A percentile compares a stretch with the other conserved stretches of the same genome.
Conservation (phyloP, 164 flowering plant genomes). For the Amborella trichopoda region DNA sequence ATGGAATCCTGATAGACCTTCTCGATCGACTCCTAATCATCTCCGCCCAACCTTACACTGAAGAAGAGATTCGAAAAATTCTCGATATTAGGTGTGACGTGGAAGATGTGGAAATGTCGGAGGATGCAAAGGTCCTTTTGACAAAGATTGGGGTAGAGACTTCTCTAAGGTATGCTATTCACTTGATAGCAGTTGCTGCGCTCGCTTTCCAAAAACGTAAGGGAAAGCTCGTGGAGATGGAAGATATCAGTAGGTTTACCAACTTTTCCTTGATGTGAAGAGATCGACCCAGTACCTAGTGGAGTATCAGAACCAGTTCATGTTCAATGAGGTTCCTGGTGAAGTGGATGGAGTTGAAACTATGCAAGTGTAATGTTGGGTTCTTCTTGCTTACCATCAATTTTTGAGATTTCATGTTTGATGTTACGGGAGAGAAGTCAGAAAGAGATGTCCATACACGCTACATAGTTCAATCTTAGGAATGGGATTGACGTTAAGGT, state of each 20-base stretch:
- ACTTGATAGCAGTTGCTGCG: conserved; percentile 72
- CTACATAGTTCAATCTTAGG: too few species aligned
- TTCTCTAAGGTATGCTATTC: conserved; percentile 67
- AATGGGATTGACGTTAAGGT: too few species aligned
- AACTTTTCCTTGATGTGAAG: conserved; percentile 73
- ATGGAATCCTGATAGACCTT: conserved; percentile 86
- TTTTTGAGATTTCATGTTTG: too few species aligned
- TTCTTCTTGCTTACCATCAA: too few species aligned
- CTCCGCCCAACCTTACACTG: conserved; percentile 75
- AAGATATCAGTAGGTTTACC: conserved; percentile 72
- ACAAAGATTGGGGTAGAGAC: conserved; percentile 31
- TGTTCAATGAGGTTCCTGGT: conserved; percentile 44
- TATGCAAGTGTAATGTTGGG: too few species aligned
- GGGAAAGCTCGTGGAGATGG: conserved; percentile 74
- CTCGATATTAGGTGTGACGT: conserved; percentile 84
- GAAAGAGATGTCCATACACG: too few species aligned
- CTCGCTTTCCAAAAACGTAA: conserved; percentile 84
- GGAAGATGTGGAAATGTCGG: conserved; percentile 90
- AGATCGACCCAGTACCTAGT: conserved; percentile 83
- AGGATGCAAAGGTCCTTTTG: conserved; percentile 58
- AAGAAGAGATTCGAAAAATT: conserved; percentile 66
- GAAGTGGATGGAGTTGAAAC: conserved; percentile 45
- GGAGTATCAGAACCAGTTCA: conserved; percentile 83
- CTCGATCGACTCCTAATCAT: conserved; percentile 92
- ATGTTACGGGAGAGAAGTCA: too few species aligned